Base-by-base conservation (phyloP, 306 rosid genomes). In the Castanea crenata region DNA sequence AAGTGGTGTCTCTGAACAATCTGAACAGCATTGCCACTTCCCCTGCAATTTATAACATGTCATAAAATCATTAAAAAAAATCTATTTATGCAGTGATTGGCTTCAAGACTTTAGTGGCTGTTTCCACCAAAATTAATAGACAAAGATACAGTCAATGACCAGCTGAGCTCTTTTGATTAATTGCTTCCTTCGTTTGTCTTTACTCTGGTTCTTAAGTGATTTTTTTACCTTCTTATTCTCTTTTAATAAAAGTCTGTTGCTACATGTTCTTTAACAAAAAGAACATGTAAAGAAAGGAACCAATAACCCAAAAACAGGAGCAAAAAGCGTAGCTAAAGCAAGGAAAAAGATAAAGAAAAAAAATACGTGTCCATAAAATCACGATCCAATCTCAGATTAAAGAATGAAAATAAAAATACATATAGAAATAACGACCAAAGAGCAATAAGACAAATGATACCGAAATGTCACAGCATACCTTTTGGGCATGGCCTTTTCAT, bases 1-100 rank as follows among this genome's bases (percentile, higher is more conserved):
- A 95, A 95, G 87, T 95, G 99, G 86, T 91, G 91, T 74, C 99
- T 90, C 84, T 93, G 99, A 84, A 95, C 89, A 89, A 95, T 95
- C 88, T 90, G 99, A 73, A 95, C 99, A 32, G 94, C 87, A 34
- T 87, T 44, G 49, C 98, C 98, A 85, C 76, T 88, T 68, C 98
- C 98, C 93, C 99, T 95, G 88, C 76, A 82, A 81, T 67, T 69
- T 38, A 76, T 35, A 35, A 75, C 34, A 35, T 25, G 49, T 74
- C 68, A 69, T 25, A 65, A 79, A 61, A 23, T 49, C 54, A 49
- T 8, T 20, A n/a, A 63, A 12, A 27, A 14, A 13, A 13, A 7
- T 63, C 3, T 29, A 63, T 63, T 27, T 63, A 29, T 27, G 44
- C 15, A 29, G 41, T 5, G 10, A 63, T 15, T 63, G 69, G 44